These are phyloP conservation scores for Gossypium gossypioides DNA, from an alignment of 441 rosid species.

Conservation along the genomic window DNA sequence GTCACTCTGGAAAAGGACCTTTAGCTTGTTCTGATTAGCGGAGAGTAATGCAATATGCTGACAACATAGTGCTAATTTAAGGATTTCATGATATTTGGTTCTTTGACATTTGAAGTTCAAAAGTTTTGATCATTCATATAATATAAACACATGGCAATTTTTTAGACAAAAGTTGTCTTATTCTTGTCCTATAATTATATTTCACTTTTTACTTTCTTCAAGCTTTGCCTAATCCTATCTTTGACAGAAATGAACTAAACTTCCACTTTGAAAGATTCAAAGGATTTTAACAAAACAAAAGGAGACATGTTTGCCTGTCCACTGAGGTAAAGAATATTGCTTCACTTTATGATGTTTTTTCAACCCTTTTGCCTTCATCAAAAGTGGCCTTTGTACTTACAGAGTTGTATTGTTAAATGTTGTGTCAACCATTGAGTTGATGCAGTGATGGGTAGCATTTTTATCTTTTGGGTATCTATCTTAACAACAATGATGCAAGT, in stretches of 20 bases:
- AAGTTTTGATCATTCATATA: background rate
- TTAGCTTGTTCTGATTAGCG: constrained; percentile 2
- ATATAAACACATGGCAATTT: background rate
- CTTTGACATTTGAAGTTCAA: background rate
- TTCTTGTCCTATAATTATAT: background rate
- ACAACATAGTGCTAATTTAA: background rate
- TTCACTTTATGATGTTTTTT: background rate
- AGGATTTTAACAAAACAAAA: background rate
- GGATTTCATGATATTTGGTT: background rate
- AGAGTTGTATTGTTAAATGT: background rate
- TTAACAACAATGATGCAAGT: too few relatives aligned
- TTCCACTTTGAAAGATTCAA: background rate
- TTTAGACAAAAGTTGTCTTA: too few relatives aligned
- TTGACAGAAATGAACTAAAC: background rate
- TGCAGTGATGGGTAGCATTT: background rate
- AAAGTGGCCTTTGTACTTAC: background rate
- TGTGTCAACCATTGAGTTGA: constrained; percentile 1
- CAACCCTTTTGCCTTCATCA: background rate
- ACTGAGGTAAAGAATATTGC: background rate
- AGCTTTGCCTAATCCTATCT: constrained; percentile 9
- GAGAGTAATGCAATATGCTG: background rate
- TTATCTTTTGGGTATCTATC: too few relatives aligned
- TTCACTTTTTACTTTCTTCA: background rate
- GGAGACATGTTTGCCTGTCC: background rate
- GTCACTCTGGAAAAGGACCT: background rate